These are phyloP conservation scores for Colletotrichum melonis DNA, from an alignment of 2,329 filamentous ascomycete species.

Conservation along the genomic window DNA sequence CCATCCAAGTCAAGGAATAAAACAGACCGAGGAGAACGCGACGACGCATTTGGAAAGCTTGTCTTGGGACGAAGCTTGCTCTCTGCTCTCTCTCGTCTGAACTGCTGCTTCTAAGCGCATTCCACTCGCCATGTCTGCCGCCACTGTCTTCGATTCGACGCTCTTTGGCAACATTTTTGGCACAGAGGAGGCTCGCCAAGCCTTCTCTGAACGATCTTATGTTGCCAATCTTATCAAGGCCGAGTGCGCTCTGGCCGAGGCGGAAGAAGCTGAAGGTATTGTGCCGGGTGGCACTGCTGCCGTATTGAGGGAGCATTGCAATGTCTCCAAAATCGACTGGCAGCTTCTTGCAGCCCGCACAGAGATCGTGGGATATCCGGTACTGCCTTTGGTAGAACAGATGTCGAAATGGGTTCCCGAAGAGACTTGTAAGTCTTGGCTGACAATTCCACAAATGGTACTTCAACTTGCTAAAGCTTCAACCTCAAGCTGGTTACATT, in stretches of 20 bases:
- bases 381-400: conserved; percentile 62
- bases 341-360: conserved; percentile 56
- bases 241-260: conserved; percentile 62
- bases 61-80: neutral
- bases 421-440: conserved; percentile 39
- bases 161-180: conserved; percentile 64
- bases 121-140: conserved; percentile 36
- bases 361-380: conserved; percentile 66
- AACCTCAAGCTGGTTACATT: conserved; percentile 50
- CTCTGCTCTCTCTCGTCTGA: neutral
- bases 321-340: conserved; percentile 39
- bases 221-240: conserved; percentile 60
- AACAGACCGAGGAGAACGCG: neutral
- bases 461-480: neutral
- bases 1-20: neutral
- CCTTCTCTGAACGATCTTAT: conserved; percentile 62
- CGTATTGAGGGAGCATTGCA: conserved; percentile 48
- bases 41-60: neutral
- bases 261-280: conserved; percentile 58
- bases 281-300: conserved; percentile 53
- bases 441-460: neutral
- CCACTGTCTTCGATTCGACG: conserved; percentile 56
- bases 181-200: conserved; percentile 60
- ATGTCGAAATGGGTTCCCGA: conserved; percentile 51
- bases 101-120: neutral